Evolutionary conservation across 2,329 filamentous ascomycete genomes (phyloP).

Genomic region (Ophiocordyceps camponoti-rufipedis): DNA sequence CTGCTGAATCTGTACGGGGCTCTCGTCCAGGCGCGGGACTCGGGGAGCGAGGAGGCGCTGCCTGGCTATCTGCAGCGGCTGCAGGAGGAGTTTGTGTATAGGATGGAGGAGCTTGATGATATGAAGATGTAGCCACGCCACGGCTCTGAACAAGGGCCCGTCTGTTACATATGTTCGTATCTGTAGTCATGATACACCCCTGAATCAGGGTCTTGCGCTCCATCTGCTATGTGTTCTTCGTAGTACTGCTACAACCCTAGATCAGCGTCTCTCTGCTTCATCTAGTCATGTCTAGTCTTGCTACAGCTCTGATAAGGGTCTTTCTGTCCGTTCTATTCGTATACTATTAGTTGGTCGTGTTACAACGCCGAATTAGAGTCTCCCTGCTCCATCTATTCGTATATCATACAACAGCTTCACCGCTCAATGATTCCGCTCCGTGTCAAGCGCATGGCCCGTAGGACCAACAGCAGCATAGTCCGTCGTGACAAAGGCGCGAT

Average conservation of each 20-base stretch:
- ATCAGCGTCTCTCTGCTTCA: too few relatives aligned
- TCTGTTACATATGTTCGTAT: too few relatives aligned
- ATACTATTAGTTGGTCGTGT: too few relatives aligned
- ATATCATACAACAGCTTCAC: not conserved
- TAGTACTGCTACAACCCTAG: too few relatives aligned
- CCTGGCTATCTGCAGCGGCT: constrained; percentile 12
- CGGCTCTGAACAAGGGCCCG: too few relatives aligned
- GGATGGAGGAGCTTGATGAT: constrained; percentile 49
- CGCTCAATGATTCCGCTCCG: constrained; percentile 5
- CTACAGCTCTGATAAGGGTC: too few relatives aligned
- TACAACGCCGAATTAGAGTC: too few relatives aligned
- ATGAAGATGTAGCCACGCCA: constrained; percentile 2
- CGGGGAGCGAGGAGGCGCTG: constrained; percentile 43
- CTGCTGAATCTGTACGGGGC: constrained; percentile 57
- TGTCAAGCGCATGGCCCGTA: constrained; percentile 11
- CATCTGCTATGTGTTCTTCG: too few relatives aligned
- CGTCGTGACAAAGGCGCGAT: constrained; percentile 15
- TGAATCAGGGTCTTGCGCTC: too few relatives aligned
- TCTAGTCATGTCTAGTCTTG: too few relatives aligned
- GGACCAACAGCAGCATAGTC: constrained; percentile 15
- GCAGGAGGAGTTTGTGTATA: constrained; percentile 55
- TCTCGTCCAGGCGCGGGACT: constrained; percentile 47
- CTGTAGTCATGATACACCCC: too few relatives aligned
- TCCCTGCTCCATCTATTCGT: not conserved
- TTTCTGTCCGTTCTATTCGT: too few relatives aligned